These are phyloP conservation scores for Rosa multiflora DNA, from an alignment of 306 rosid genomes.

Conservation along the genomic window DNA sequence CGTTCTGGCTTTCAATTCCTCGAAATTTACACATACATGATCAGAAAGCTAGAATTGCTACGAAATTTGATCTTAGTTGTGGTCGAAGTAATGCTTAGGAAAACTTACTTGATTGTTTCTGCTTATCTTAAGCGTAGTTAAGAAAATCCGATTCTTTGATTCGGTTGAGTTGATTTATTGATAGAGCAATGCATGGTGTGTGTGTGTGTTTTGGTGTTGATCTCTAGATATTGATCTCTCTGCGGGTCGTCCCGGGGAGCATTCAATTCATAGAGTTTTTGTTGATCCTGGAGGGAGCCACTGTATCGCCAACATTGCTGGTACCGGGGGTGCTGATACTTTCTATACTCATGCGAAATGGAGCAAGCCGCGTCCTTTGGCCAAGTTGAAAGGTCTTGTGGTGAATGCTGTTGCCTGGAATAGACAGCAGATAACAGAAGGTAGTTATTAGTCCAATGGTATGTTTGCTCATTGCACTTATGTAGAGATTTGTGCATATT, in stretches of 20 bases:
- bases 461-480: neutral
- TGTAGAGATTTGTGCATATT: neutral
- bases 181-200: constrained; percentile 23
- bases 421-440: constrained; percentile 88
- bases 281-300: constrained; percentile 99
- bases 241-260: constrained; percentile 87
- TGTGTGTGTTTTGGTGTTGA: constrained; percentile 30
- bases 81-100: neutral
- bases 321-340: constrained; percentile 79
- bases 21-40: neutral
- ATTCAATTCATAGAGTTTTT: constrained; percentile 90
- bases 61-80: neutral
- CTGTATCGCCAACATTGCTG: constrained; percentile 78
- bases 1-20: neutral
- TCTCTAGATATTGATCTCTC: constrained; percentile 78
- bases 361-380: constrained; percentile 80
- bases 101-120: neutral
- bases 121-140: neutral
- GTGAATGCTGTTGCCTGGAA: constrained; percentile 97
- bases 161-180: constrained; percentile 2
- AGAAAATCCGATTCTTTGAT: neutral
- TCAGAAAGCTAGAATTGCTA: neutral
- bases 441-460: constrained; percentile 33
- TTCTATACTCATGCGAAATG: constrained; percentile 92
- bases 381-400: constrained; percentile 79